A percentile compares a stretch with the other conserved stretches of the same genome.
phyloP scores from a whole-genome alignment of 192 early-diverging fungal genomes.

The Podila epicladia region DNA sequence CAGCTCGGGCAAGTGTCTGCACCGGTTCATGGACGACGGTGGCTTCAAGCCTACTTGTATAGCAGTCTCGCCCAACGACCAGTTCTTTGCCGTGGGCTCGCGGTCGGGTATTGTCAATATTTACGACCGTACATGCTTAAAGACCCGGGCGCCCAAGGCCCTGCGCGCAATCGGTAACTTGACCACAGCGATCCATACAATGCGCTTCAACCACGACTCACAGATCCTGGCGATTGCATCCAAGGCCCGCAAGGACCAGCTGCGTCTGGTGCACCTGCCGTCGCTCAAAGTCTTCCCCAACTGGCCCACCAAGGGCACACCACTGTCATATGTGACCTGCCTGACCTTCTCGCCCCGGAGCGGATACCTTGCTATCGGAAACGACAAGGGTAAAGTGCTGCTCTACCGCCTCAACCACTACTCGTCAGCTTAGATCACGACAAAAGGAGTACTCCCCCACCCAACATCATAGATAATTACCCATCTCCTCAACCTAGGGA shows the following conservation, averaged over 20 bases:
- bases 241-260: slow-evolving; percentile 75
- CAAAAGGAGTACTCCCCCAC: background rate
- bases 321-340: slow-evolving; percentile 81
- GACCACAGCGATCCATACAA: slow-evolving; percentile 78
- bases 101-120: slow-evolving; percentile 90
- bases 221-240: slow-evolving; percentile 86
- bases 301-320: slow-evolving; percentile 91
- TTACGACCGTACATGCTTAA: slow-evolving; percentile 72
- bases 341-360: slow-evolving; percentile 92
- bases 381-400: slow-evolving; percentile 89
- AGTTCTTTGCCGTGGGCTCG: slow-evolving; percentile 88
- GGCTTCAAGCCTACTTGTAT: slow-evolving; percentile 79
- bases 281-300: slow-evolving; percentile 86
- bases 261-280: slow-evolving; percentile 87
- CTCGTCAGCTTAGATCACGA: slow-evolving; percentile 30
- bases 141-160: slow-evolving; percentile 65
- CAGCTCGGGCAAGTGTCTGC: slow-evolving; percentile 73
- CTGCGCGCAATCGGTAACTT: slow-evolving; percentile 85
- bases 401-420: slow-evolving; percentile 84
- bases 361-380: slow-evolving; percentile 91
- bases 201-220: slow-evolving; percentile 88
- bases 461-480: background rate
- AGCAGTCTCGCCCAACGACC: slow-evolving; percentile 74
- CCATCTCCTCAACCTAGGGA: background rate
- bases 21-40: slow-evolving; percentile 86